Evolutionary conservation across 805 yeast genomes (phyloP).

Genomic region (Starmerella floricola): DNA sequence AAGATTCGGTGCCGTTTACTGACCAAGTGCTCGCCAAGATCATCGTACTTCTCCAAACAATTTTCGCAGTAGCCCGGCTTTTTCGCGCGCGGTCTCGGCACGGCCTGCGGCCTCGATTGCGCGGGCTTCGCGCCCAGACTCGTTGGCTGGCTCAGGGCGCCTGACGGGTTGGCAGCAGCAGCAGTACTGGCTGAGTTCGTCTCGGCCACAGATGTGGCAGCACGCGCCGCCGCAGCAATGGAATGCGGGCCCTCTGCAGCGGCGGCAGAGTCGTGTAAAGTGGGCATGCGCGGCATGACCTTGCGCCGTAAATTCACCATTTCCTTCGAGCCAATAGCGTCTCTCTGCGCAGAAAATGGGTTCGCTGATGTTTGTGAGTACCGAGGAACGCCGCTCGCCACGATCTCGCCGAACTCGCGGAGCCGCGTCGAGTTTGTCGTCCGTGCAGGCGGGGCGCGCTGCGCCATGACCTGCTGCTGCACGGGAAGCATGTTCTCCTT

Average conservation of each 20-base stretch:
- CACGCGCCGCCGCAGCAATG: not conserved
- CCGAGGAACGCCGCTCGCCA: constrained; percentile 49
- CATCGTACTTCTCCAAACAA: constrained; percentile 72
- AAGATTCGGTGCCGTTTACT: constrained; percentile 64
- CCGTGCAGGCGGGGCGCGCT: constrained; percentile 7
- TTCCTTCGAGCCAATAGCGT: constrained; percentile 31
- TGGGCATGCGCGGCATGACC: constrained; percentile 15
- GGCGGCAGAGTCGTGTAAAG: no score
- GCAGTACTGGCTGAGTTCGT: not conserved
- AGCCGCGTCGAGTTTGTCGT: constrained; percentile 13
- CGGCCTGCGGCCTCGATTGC: not conserved
- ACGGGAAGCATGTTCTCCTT: not conserved
- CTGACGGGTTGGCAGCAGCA: constrained; percentile 13
- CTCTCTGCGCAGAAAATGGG: constrained; percentile 23
- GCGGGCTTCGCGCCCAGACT: not conserved
- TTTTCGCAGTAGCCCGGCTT: constrained; percentile 85
- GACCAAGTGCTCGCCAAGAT: constrained; percentile 60
- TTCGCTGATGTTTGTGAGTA: constrained; percentile 32
- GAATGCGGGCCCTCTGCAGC: no score
- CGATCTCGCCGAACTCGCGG: constrained; percentile 38
- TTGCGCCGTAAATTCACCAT: constrained; percentile 35
- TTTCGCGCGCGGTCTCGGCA: constrained; percentile 18
- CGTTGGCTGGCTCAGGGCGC: no score
- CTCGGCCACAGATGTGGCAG: not conserved
- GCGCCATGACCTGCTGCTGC: not conserved